Evolutionary conservation across 2,329 filamentous ascomycete species (phyloP), one percentile per base, ranked within the genome.

Genomic region (Biscogniauxia sp.): DNA sequence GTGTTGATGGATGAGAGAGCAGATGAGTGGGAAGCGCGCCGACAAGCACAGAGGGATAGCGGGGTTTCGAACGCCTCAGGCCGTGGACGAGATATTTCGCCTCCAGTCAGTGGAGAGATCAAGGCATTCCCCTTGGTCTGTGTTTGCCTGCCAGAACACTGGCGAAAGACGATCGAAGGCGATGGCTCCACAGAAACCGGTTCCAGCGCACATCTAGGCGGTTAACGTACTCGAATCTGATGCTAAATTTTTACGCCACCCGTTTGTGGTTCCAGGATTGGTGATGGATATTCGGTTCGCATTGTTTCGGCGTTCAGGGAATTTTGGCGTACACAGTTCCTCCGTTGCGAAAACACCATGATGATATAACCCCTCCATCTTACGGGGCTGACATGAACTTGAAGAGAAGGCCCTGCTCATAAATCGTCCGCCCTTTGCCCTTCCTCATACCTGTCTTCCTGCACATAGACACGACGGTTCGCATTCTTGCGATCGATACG

Each of bases 61-160:
- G 95, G 95, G 60, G 91, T 98, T 51, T 97, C 92, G 53, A 90
- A 92, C 76, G 89, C 90, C 19, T 90, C 91, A 2, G 84, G 82
- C 20, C 80, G 83, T 59, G 77, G 76, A 52, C 82, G 83, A 53
- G 82, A 85, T 53, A 72, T 80, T 41, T 91, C 90, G 28, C 88
- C 90, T 20, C 79, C 84, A 1, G 83, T 82, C 11, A 81, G 83
- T 59, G 92, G 92, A 61, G 94, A 98, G 74, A 95, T 98, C 80
- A 98, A 98, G 77, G 95, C 95, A 32, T 98, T 98, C 82, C 95
- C 95, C 52, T 83, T 99, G 64, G 94, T 99, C 55, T 99, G 94
- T 73, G 92, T 98, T 51, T 98, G 95, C 76, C 80, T 97, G 32
- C 95, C 94, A 25, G 91, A 97, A 72, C 93, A 97, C 76, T 99